phyloP scores from a whole-genome alignment of 352 stramenopile genomes.

The Blastocystis sp. region DNA sequence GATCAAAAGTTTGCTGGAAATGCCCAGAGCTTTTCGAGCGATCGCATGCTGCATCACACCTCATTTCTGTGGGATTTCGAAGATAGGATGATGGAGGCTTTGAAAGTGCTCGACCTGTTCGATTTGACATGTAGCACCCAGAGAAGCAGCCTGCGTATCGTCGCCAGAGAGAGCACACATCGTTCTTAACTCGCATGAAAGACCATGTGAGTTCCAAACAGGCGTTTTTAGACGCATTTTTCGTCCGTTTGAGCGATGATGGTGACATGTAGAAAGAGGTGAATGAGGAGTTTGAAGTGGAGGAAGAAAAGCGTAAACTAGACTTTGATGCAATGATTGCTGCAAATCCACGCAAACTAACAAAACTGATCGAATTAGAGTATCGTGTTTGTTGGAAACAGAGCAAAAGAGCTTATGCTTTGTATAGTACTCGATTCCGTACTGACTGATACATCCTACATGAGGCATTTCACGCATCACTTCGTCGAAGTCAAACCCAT shows the following conservation, averaged over 20 bases:
- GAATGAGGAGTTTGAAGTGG: slow-evolving; percentile 1
- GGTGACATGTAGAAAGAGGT: background rate
- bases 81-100: slow-evolving; percentile 83
- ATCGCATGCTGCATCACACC: slow-evolving; percentile 90
- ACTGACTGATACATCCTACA: slow-evolving; percentile 10
- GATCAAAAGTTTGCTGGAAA: slow-evolving; percentile 90
- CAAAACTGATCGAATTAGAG: slow-evolving; percentile 2
- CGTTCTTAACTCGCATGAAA: slow-evolving; percentile 78
- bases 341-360: slow-evolving; percentile 17
- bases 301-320: background rate
- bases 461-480: slow-evolving; percentile 57
- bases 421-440: slow-evolving; percentile 58
- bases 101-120: slow-evolving; percentile 69
- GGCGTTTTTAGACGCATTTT: slow-evolving; percentile 63
- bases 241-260: background rate
- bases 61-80: slow-evolving; percentile 93
- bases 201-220: slow-evolving; percentile 64
- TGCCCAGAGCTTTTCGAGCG: slow-evolving; percentile 71
- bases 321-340: slow-evolving; percentile 39
- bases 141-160: slow-evolving; percentile 87
- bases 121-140: slow-evolving; percentile 65
- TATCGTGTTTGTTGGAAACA: slow-evolving; percentile 15
- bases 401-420: slow-evolving; percentile 30
- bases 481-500: slow-evolving; percentile 53
- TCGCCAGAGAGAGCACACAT: slow-evolving; percentile 84